Evolutionary conservation across 2,329 filamentous ascomycete species (phyloP).

Genomic region (Fusarium aywerte): DNA sequence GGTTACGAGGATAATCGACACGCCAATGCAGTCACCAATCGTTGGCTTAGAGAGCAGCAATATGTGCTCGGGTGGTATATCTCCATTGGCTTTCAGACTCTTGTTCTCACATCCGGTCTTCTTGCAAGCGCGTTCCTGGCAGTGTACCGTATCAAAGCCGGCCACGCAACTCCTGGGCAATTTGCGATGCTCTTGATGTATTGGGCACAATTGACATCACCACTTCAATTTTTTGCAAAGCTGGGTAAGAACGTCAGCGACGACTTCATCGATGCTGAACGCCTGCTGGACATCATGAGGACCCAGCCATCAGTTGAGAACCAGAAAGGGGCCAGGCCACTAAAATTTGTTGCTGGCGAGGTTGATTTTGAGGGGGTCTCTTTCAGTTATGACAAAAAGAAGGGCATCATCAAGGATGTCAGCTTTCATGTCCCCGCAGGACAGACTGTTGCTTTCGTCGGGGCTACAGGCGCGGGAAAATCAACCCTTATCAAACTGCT

Average conservation of each 20-base stretch:
- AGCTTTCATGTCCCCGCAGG: slow-evolving; percentile 63
- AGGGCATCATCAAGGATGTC: slow-evolving; percentile 65
- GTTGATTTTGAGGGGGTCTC: slow-evolving; percentile 66
- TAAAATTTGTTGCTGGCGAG: slow-evolving; percentile 63
- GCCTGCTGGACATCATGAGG: slow-evolving; percentile 67
- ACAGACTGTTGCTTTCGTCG: slow-evolving; percentile 68
- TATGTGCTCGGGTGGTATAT: slow-evolving; percentile 58
- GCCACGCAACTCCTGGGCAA: slow-evolving; percentile 69
- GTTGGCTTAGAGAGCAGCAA: slow-evolving; percentile 53
- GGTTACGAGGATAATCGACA: slow-evolving; percentile 66
- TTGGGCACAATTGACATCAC: slow-evolving; percentile 77
- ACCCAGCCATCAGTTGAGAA: slow-evolving; percentile 66
- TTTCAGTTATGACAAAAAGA: slow-evolving; percentile 70
- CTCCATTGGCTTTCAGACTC: slow-evolving; percentile 66
- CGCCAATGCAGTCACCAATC: slow-evolving; percentile 59
- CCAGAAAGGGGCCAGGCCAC: slow-evolving; percentile 60
- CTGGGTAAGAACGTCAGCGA: slow-evolving; percentile 67
- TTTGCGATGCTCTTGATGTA: slow-evolving; percentile 79
- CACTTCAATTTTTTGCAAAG: slow-evolving; percentile 74
- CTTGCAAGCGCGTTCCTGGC: slow-evolving; percentile 70
- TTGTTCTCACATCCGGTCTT: slow-evolving; percentile 76
- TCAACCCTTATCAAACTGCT: slow-evolving; percentile 69
- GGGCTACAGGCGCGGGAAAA: slow-evolving; percentile 69
- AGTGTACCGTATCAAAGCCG: slow-evolving; percentile 73
- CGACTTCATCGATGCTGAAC: slow-evolving; percentile 67